Conservation (phyloP, 2,329 filamentous ascomycete species). For the Alternaria rosae region DNA sequence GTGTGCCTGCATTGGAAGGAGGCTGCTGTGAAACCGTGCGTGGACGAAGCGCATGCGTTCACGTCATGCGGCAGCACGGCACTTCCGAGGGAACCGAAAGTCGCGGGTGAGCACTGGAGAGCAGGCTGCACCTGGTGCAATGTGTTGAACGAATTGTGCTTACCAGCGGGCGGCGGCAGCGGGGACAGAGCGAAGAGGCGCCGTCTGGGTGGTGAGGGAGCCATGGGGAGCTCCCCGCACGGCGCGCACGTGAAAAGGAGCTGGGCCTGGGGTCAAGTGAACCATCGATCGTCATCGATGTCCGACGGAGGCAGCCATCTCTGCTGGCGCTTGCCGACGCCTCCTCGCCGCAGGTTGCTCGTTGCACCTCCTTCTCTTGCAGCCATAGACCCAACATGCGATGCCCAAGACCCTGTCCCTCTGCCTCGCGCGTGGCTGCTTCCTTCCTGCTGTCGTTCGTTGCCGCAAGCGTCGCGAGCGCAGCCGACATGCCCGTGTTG, state of each 20-base stretch:
- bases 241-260: conserved; percentile 19
- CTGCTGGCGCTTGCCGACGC: not conserved
- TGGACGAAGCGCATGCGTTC: conserved; percentile 26
- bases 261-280: conserved; percentile 8
- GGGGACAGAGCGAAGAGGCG: conserved; percentile 1
- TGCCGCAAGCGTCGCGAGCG: conserved; percentile 57
- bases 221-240: conserved; percentile 15
- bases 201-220: not conserved
- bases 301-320: conserved; percentile 1
- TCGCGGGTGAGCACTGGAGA: not conserved
- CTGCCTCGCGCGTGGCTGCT: conserved; percentile 69
- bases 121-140: not conserved
- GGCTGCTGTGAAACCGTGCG: conserved; percentile 28
- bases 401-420: conserved; percentile 51
- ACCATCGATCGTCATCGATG: conserved; percentile 21
- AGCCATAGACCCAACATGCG: conserved; percentile 32
- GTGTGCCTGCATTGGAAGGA: conserved; percentile 37
- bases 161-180: not conserved
- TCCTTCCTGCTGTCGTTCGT: conserved; percentile 72
- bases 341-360: not conserved
- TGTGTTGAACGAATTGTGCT: not conserved
- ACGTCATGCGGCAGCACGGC: conserved; percentile 39
- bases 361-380: not conserved
- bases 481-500: conserved; percentile 44
- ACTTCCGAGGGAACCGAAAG: conserved; percentile 6